phyloP scores from a whole-genome alignment of 768 basidiomycete genomes.

The Amanita exitialis region DNA sequence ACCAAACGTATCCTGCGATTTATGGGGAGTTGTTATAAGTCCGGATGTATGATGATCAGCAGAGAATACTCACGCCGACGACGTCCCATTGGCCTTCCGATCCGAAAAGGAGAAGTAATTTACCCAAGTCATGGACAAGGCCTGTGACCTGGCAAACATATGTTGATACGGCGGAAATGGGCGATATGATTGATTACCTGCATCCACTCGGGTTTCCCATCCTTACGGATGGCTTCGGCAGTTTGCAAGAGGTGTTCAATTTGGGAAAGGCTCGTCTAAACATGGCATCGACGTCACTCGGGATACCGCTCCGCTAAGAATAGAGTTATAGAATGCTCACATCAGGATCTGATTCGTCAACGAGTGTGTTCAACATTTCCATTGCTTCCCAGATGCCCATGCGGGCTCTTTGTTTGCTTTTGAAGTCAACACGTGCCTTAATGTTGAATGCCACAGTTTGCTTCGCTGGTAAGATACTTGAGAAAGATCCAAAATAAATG shows the following conservation, averaged over 20 bases:
- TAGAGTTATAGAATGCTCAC: slow-evolving; percentile 25
- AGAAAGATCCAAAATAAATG: neutral
- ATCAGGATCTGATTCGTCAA: slow-evolving; percentile 90
- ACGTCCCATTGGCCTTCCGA: slow-evolving; percentile 93
- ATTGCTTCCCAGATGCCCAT: slow-evolving; percentile 87
- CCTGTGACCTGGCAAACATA: slow-evolving; percentile 48
- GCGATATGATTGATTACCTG: slow-evolving; percentile 29
- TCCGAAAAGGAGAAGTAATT: slow-evolving; percentile 75
- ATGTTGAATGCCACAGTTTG: slow-evolving; percentile 85
- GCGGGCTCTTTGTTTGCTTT: slow-evolving; percentile 51
- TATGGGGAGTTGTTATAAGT: neutral
- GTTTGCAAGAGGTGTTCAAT: slow-evolving; percentile 89
- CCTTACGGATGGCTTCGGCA: slow-evolving; percentile 79
- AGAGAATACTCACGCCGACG: slow-evolving; percentile 54
- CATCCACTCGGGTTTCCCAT: slow-evolving; percentile 91
- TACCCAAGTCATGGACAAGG: slow-evolving; percentile 84
- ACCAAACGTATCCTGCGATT: slow-evolving; percentile 33
- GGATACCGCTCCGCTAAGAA: slow-evolving; percentile 1
- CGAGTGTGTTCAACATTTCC: slow-evolving; percentile 76
- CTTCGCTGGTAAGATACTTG: slow-evolving; percentile 41
- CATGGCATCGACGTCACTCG: slow-evolving; percentile 15
- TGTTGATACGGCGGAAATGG: neutral
- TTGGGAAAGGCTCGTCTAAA: slow-evolving; percentile 66
- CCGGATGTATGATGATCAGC: neutral
- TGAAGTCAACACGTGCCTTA: slow-evolving; percentile 65